A percentile compares a stretch with the other conserved stretches of the same genome.
Evolutionary conservation across 768 basidiomycete species (phyloP).

Genomic region (Pleurotus pulmonarius): DNA sequence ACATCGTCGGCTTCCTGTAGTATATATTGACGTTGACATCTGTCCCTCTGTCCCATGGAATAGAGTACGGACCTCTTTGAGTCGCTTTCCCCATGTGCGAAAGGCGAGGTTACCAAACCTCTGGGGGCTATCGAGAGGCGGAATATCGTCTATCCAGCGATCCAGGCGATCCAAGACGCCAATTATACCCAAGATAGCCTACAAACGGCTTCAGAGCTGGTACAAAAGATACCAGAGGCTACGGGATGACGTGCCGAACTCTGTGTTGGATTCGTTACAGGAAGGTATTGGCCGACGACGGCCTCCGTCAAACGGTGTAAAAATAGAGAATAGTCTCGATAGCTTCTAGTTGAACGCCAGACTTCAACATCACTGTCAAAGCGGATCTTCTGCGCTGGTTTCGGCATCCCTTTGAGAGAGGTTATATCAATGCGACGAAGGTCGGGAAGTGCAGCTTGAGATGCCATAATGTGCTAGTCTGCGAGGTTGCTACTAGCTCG

Average conservation of each 20-base stretch:
- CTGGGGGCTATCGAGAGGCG: constrained; percentile 69
- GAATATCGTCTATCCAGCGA: constrained; percentile 78
- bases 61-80: constrained; percentile 60
- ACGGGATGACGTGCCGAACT: constrained; percentile 28
- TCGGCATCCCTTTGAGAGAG: constrained; percentile 3
- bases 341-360: constrained; percentile 75
- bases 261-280: constrained; percentile 28
- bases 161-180: constrained; percentile 63
- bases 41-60: no score
- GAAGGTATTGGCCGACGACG: constrained; percentile 62
- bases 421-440: constrained; percentile 17
- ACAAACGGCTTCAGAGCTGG: background rate
- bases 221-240: background rate
- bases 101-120: constrained; percentile 93
- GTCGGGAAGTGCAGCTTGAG: constrained; percentile 11
- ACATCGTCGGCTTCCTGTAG: constrained; percentile 51
- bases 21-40: background rate
- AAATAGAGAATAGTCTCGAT: constrained; percentile 71
- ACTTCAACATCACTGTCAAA: constrained; percentile 66
- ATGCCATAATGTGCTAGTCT: background rate
- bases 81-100: constrained; percentile 72
- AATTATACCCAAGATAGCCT: constrained; percentile 50
- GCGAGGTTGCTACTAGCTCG: no score
- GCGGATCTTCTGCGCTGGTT: constrained; percentile 55
- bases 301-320: constrained; percentile 73